Base-by-base conservation (phyloP, 208 protist species). In the Wallacemonas sp. region DNA sequence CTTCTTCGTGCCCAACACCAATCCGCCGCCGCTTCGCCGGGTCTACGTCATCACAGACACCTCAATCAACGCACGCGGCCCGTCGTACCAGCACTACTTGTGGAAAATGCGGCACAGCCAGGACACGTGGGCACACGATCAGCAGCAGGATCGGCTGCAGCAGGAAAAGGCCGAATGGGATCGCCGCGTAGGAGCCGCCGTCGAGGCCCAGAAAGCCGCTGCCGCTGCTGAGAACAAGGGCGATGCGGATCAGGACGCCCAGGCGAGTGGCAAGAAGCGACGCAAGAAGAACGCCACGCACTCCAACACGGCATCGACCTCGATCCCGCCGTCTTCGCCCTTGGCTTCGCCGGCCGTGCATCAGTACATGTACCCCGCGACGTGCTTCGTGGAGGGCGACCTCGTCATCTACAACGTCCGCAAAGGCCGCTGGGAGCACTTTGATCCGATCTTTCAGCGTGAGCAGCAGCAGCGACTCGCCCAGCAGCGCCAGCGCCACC, bases 331-430 rank as follows among this genome's bases (percentile, higher is more conserved):
- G 11, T 24, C 23, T 12, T 63, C 34, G 3, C 36, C 34, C 12
- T 30, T 58, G 30, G 38, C 52, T 3, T 24, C 19, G n/a, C 52
- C 52, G 0, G 52, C 26, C 2, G 32, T 24, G 52, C 76, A 82
- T 27, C 67, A 78, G 54, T 83, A 70, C 57, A 63, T 67, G 19
- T 85, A 85, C 62, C 74, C 76, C 0, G 16, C 55, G 14, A 44
- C 60, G 16, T 61, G 64, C 32, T 89, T 89, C 58, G 61, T 74
- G 30, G 83, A 89, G 44, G 78, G 83, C 21, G 80, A 85, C 67
- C 70, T 86, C 60, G 64, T 86, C 17, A 36, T 71, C 19, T 86
- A 89, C 67, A 72, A 89, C 55, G 14, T 74, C 27, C 65, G 61
- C 43, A 61, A 54, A 19, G 71, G 66, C 14, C 57, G 56, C 24